Evolutionary conservation across 169 alveolate genomes (phyloP), one percentile per base, ranked within the genome.

Genomic region (Eimeria necatrix): DNA sequence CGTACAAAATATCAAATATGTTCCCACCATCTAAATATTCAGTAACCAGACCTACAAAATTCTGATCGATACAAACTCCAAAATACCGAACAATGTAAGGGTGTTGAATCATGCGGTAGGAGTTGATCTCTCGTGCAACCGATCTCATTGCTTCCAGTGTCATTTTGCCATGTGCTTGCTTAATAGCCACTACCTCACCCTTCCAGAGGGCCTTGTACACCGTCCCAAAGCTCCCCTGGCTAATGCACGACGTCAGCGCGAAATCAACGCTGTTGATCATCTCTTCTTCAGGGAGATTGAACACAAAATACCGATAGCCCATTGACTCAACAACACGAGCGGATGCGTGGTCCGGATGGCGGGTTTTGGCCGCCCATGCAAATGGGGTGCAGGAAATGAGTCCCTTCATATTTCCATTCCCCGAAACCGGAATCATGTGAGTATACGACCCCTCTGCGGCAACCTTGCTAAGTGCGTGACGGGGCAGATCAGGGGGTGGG

Each of bases 21-120:
- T 96, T 97, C 68, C 97, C 97, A 59, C 97, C 97, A 46, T 96
- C 81, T 26, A 97, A 71, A 22, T 97, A 97, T 51, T 97, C 98
- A 41, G 97, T 94, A 70, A 96, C 93, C 52, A 97, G 94, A 9
- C 97, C 97, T 46, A 96, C 95, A 70, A 95, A 97, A n/a, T 89
- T 87, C 8, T 96, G 96, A 26, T 97, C 97, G 73, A 97, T 93
- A 81, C 98, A 97, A 74, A 96, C 98, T 48, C 98, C 98, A 68
- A 92, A 71, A 59, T 96, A 97, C 70, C 95, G 61, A 53, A 96
- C 96, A 88, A 97, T 96, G 71, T 83, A 89, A 4, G 97, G 97
- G 89, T 97, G 98, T 48, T 93, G 88, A 76, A 95, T 73, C 91
- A 88, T 76, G 32, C 98, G 91, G 89, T 96, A 97, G 26, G 98